Evolutionary conservation across 2,329 filamentous ascomycete genomes (phyloP).

Genomic region (Colletotrichum plurivorum): DNA sequence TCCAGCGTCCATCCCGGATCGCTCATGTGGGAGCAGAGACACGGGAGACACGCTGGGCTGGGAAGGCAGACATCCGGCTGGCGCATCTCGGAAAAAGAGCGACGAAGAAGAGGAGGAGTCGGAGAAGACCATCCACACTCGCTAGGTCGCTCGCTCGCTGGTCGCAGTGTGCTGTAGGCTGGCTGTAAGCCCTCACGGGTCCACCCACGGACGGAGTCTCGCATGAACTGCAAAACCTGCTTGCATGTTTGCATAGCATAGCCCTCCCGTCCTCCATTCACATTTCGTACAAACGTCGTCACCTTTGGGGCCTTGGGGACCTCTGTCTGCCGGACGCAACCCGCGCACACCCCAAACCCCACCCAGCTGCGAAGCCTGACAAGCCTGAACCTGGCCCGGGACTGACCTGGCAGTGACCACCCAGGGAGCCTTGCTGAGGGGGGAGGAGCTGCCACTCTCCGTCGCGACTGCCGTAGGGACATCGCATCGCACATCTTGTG

Average conservation of each 20-base stretch:
- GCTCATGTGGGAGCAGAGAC: conserved; percentile 2
- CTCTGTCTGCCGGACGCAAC: conserved; percentile 35
- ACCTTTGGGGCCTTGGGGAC: conserved; percentile 16
- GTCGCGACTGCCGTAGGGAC: too few relatives aligned
- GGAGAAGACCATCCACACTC: neutral
- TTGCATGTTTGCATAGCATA: conserved; percentile 39
- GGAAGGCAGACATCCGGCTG: too few relatives aligned
- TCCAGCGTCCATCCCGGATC: conserved; percentile 28
- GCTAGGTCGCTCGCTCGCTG: neutral
- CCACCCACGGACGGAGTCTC: conserved; percentile 34
- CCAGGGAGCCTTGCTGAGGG: conserved; percentile 21
- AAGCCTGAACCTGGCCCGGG: conserved; percentile 34
- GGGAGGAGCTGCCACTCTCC: too few relatives aligned
- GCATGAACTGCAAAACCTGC: conserved; percentile 41
- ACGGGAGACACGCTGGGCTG: neutral
- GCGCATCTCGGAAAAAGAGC: neutral
- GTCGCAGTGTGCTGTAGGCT: neutral
- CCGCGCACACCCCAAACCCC: conserved; percentile 21
- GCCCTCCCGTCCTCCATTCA: conserved; percentile 36
- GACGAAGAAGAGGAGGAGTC: neutral
- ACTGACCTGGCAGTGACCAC: conserved; percentile 2
- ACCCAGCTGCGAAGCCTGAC: conserved; percentile 27
- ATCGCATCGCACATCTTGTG: neutral
- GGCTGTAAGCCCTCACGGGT: conserved; percentile 8
- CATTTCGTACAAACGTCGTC: conserved; percentile 38